A percentile compares a stretch with the other conserved stretches of the same genome.
phyloP scores from a whole-genome alignment of 2,329 filamentous ascomycete genomes.

The Chaetomiaceae sp. region DNA sequence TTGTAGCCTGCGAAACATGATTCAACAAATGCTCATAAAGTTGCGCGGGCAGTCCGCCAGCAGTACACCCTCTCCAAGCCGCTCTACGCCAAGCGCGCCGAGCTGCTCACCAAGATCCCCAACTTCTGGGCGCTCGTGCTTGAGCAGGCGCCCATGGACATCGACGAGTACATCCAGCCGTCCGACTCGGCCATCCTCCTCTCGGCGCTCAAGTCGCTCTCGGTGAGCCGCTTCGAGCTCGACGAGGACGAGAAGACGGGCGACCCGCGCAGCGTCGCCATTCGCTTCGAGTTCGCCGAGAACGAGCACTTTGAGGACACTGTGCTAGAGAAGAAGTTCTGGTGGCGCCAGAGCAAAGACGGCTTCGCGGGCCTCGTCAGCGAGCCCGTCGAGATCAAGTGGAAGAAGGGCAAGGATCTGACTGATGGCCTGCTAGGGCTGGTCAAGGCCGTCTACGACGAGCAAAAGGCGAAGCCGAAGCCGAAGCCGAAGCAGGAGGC shows the following conservation, averaged over 20 bases:
- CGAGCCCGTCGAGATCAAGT: slow-evolving; percentile 82
- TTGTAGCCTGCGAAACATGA: too few relatives aligned
- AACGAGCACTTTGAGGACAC: slow-evolving; percentile 81
- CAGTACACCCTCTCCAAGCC: slow-evolving; percentile 64
- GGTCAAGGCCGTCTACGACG: slow-evolving; percentile 64
- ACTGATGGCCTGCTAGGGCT: slow-evolving; percentile 75
- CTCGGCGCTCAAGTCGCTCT: slow-evolving; percentile 61
- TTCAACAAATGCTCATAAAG: too few relatives aligned
- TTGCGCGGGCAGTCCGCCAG: slow-evolving; percentile 59
- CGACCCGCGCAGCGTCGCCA: slow-evolving; percentile 73
- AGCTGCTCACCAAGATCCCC: slow-evolving; percentile 66
- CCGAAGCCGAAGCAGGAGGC: slow-evolving; percentile 36
- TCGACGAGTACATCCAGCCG: slow-evolving; percentile 84
- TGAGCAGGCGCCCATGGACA: slow-evolving; percentile 77
- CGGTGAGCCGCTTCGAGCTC: slow-evolving; percentile 77
- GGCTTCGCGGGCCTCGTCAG: slow-evolving; percentile 75
- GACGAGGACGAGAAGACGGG: slow-evolving; percentile 54
- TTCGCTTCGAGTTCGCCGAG: slow-evolving; percentile 72
- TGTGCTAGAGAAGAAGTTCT: slow-evolving; percentile 86
- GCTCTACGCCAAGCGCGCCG: slow-evolving; percentile 72
- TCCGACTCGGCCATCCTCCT: slow-evolving; percentile 71
- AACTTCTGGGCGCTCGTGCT: slow-evolving; percentile 96
- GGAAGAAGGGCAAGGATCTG: slow-evolving; percentile 82
- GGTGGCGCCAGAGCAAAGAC: slow-evolving; percentile 66
- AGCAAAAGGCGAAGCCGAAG: slow-evolving; percentile 43